Base-by-base conservation (phyloP, 192 early-diverging fungal species). In the Phlyctochytrium planicorne region DNA sequence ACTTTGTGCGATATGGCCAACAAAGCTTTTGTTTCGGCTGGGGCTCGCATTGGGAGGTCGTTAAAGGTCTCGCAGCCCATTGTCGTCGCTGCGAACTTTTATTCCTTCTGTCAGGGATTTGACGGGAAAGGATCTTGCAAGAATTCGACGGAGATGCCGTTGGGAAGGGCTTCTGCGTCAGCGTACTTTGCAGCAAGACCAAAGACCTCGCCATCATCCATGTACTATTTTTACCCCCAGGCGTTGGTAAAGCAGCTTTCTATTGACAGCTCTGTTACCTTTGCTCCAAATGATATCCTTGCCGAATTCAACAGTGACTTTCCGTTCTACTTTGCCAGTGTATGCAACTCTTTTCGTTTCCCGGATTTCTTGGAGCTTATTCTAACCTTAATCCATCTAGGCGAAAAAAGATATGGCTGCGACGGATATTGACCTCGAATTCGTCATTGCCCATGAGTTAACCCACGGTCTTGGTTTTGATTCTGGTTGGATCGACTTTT, bases 261-360 rank as follows among this genome's bases (percentile, higher is more conserved):
- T 14, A n/a, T 25, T 4, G 35, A 59, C n/a, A 29, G 52, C 59
- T 24, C 24, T 30, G 35, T 69, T 2, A 35, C 24, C 57, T 69
- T 31, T 31, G 30, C 36, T 30, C 17, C 31, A 14, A 31, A 17
- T 16, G 67, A 69, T 55, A 69, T 69, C 67, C 50, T 69, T 34
- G 67, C 67, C 23, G 59, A 69, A 16, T 69, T 69, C 52, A 69
- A 69, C 34, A 32, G 56, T 16, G 67, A 69, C 34, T 69, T 53
- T 64, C n/a, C 59, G 30, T 69, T 69, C 24, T 69, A 60, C 57
- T 69, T 61, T 60, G 40, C 40, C 20, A 14, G 10, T 47, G 40
- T 47, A 47, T 14, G 40, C 20, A 20, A 47, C 6, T 6, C 40
- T 47, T 47, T 47, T 6, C n/a, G n/a, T n/a, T n/a, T n/a, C n/a